Evolutionary conservation across 176 grass and related monocot species (phyloP), one percentile per base, ranked within the genome.

Genomic region (Oryza meyeriana): DNA sequence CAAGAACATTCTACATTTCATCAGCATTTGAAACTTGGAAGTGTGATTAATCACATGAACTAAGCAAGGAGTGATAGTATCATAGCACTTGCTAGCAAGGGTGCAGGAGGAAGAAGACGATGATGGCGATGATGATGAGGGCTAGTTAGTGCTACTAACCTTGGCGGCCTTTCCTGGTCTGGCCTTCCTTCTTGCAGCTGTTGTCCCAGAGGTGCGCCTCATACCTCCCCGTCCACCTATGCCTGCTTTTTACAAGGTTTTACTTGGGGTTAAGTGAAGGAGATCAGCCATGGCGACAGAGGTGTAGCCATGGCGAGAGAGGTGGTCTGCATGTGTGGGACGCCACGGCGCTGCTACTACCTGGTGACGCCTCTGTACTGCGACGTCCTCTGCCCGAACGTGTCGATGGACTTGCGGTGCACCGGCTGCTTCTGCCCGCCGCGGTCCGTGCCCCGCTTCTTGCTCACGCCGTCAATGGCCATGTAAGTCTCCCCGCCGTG

Each of bases 161-260:
- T 99, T 99, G 97, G 40, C 93, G 90, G 50, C 97, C 97, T 75
- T 96, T 99, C 72, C 97, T 90, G 44, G 93, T 92, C 84, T 99
- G 97, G 69, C 97, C 97, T 90, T 99, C 93, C 84, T 92, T 99
- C 87, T 86, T 90, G 93, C 91, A 96, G 87, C 93, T 96, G 86
- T 94, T 99, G 83, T 99, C 97, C 97, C 97, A 99, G 68, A 99
- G 84, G 87, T 99, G 97, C 64, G 97, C 97, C 78, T 99, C 97
- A 73, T 99, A 99, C 87, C 97, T 96, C 71, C 97, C 97, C 66
- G 97, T 99, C 97, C 97, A 99, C 84, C 97, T 96, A 90, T 99
- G 97, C 87, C 97, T 99, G 86, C 80, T 91, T 52, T 88, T 88
- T 71, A 57, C 82, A 65, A 30, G 74, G 71, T 31, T 77, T 69